A percentile compares a stretch with the other conserved stretches of the same genome.
Evolutionary conservation across 768 basidiomycete species (phyloP).

Genomic region (Candolleomyces aberdarensis): DNA sequence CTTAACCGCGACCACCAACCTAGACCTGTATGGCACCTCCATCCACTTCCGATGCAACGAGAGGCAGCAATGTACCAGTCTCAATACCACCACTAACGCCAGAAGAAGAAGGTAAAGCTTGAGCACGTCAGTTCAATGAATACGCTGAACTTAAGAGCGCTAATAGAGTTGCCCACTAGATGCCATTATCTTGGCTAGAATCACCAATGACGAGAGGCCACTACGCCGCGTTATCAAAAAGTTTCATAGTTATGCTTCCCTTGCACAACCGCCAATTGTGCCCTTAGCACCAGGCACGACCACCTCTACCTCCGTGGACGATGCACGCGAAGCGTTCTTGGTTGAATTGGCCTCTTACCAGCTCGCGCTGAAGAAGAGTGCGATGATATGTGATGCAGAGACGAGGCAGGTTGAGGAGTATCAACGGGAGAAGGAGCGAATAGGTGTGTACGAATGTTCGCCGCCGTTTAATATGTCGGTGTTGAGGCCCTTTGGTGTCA

Average conservation of each 20-base stretch:
- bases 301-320: constrained; percentile 42
- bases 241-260: constrained; percentile 69
- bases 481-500: not conserved
- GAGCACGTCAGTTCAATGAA: not conserved
- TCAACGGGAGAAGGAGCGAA: constrained; percentile 63
- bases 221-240: constrained; percentile 78
- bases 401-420: constrained; percentile 84
- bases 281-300: constrained; percentile 25
- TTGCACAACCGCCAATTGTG: constrained; percentile 48
- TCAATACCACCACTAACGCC: constrained; percentile 45
- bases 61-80: constrained; percentile 3
- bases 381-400: constrained; percentile 85
- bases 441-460: constrained; percentile 48
- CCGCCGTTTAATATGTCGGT: constrained; percentile 5
- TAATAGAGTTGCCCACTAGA: constrained; percentile 46
- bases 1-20: not conserved
- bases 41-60: not conserved
- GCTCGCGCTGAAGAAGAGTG: constrained; percentile 69
- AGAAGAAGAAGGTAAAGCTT: constrained; percentile 59
- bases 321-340: constrained; percentile 76
- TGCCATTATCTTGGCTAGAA: constrained; percentile 74
- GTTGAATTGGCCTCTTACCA: constrained; percentile 78
- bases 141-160: constrained; percentile 14
- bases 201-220: constrained; percentile 79
- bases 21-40: not conserved